Percentiles rank a stretch among this genome's conserved stretches.
phyloP scores from a whole-genome alignment of 495 filamentous ascomycete species.

The Apiosordaria backusii region DNA sequence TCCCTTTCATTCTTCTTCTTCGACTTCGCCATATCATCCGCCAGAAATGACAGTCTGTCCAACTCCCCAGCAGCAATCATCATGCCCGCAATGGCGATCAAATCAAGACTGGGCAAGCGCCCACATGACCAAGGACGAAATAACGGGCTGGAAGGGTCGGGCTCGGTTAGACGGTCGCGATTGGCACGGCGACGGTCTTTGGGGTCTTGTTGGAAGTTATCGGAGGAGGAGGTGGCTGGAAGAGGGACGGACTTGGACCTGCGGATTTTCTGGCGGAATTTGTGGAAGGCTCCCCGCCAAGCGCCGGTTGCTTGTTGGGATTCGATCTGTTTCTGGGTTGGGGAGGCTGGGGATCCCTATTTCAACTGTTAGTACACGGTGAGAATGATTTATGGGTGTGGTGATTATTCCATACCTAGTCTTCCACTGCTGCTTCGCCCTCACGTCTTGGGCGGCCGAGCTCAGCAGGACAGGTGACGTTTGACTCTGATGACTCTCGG shows the following conservation, averaged over 20 bases:
- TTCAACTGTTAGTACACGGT: too few relatives aligned
- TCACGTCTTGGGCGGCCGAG: background rate
- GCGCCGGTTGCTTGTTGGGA: background rate
- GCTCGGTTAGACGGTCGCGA: constrained; percentile 16
- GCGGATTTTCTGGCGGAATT: constrained; percentile 8
- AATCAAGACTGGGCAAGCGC: constrained; percentile 1
- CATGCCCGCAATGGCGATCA: constrained; percentile 25
- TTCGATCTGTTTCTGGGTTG: background rate
- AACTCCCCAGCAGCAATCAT: constrained; percentile 28
- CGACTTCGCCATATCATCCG: constrained; percentile 10
- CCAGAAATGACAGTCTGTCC: constrained; percentile 19
- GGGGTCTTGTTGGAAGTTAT: background rate
- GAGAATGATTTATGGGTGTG: too few relatives aligned
- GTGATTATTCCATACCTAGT: background rate
- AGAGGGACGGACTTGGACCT: constrained; percentile 23
- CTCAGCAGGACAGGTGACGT: background rate
- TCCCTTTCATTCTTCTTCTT: background rate
- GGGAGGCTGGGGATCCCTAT: background rate
- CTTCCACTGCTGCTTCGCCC: background rate
- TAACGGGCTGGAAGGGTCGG: background rate
- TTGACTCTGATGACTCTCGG: background rate
- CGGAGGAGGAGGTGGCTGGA: background rate
- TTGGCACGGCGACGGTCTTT: constrained; percentile 15
- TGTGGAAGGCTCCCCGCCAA: constrained; percentile 7
- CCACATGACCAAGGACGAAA: constrained; percentile 4